These are phyloP conservation scores for Polytrichum commune DNA, from an alignment of 225 moss, liverwort and hornwort species.

Conservation along the genomic window DNA sequence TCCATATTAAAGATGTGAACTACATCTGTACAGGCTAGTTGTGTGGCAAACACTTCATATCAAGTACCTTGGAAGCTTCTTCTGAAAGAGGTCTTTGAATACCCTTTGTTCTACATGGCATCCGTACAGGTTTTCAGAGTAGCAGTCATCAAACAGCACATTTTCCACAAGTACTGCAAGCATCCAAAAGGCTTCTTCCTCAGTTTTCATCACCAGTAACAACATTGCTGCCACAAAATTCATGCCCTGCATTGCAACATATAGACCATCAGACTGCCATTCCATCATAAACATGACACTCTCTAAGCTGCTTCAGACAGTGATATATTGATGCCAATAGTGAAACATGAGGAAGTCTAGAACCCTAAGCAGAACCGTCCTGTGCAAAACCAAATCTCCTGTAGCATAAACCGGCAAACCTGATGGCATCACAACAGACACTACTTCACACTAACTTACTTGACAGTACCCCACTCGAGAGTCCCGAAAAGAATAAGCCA, in stretches of 20 bases:
- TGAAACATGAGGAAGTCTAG: too few relatives aligned
- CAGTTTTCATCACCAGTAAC: conserved; percentile 94
- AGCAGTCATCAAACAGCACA: conserved; percentile 96
- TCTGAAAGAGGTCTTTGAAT: conserved; percentile 89
- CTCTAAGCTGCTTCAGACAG: too few relatives aligned
- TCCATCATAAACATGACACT: background rate
- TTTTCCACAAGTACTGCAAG: conserved; percentile 91
- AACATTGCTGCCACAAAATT: conserved; percentile 94
- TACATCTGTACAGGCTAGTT: too few relatives aligned
- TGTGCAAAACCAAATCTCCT: too few relatives aligned
- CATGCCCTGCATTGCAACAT: conserved; percentile 65
- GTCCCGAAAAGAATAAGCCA: conserved; percentile 95
- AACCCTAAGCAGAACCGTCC: too few relatives aligned
- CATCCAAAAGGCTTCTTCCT: conserved; percentile 99
- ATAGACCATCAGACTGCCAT: background rate
- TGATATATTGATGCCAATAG: too few relatives aligned
- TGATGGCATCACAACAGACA: conserved; percentile 1
- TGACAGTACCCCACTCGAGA: conserved; percentile 98
- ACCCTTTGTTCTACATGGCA: conserved; percentile 98
- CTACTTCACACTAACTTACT: conserved; percentile 39
- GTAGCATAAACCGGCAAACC: background rate
- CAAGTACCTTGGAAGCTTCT: conserved; percentile 84
- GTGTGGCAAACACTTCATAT: background rate
- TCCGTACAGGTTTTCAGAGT: conserved; percentile 89
- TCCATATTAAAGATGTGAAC: too few relatives aligned